Percentiles rank a stretch among this genome's conserved stretches.
Evolutionary conservation across 2,329 filamentous ascomycete genomes (phyloP).

Genomic region (Graphiopsis chlorocephala): DNA sequence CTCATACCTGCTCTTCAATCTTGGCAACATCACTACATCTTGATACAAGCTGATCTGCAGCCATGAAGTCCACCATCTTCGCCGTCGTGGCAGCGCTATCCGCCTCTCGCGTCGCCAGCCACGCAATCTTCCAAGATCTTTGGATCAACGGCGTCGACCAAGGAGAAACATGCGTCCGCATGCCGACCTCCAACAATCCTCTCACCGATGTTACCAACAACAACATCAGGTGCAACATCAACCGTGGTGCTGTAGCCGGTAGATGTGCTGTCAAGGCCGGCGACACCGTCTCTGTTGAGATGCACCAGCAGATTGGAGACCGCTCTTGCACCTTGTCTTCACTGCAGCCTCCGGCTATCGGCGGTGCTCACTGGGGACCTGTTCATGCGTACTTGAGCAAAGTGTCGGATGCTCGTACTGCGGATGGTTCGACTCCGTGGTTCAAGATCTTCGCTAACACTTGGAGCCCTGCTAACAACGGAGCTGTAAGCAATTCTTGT

Average conservation of each 20-base stretch:
- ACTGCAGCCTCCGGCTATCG: constrained; percentile 47
- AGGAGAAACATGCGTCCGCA: constrained; percentile 44
- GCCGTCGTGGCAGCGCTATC: constrained; percentile 8
- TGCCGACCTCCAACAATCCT: constrained; percentile 52
- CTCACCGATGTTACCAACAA: constrained; percentile 47
- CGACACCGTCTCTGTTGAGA: constrained; percentile 53
- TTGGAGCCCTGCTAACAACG: constrained; percentile 37
- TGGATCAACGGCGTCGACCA: constrained; percentile 49
- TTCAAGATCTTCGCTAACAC: constrained; percentile 56
- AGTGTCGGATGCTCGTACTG: constrained; percentile 48
- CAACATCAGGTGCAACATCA: constrained; percentile 50
- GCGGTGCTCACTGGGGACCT: constrained; percentile 54
- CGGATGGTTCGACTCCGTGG: constrained; percentile 38
- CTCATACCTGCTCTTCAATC: not conserved
- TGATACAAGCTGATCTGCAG: not conserved
- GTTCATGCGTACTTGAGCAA: constrained; percentile 38
- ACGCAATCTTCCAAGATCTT: constrained; percentile 53
- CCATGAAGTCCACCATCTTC: constrained; percentile 13
- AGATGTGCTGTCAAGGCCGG: constrained; percentile 48
- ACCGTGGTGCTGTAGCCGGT: constrained; percentile 21
- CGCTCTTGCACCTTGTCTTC: constrained; percentile 38
- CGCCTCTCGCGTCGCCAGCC: constrained; percentile 26
- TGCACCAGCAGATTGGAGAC: constrained; percentile 54
- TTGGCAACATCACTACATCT: not conserved
- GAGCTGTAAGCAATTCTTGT: not conserved